Evolutionary conservation across 1,284 basidiomycete species (phyloP).

Genomic region (Sanghuangporus baumii): DNA sequence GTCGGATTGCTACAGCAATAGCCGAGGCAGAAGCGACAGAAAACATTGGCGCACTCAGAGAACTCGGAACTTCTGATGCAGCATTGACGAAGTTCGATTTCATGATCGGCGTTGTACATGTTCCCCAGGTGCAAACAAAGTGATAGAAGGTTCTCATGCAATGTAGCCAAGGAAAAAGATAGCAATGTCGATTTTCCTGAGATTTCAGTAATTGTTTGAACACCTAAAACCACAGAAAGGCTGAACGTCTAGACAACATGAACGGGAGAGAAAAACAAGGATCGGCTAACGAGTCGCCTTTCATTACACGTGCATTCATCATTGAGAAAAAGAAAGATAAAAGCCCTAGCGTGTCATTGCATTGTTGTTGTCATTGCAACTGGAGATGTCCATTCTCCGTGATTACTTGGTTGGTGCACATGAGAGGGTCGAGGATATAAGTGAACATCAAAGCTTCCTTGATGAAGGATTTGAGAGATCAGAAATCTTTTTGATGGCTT

Average conservation of each 20-base stretch:
- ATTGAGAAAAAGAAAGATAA: neutral
- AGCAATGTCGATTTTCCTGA: neutral
- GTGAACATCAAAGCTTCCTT: neutral
- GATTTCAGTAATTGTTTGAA: neutral
- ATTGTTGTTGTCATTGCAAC: neutral
- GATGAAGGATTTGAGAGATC: neutral
- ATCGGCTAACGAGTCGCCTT: neutral
- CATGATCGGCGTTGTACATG: neutral
- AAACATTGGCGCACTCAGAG: neutral
- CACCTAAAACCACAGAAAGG: too few relatives aligned
- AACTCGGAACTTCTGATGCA: neutral
- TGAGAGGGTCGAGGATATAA: neutral
- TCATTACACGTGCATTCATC: neutral
- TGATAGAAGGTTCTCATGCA: too few relatives aligned
- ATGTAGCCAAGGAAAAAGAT: neutral
- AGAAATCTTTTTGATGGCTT: neutral
- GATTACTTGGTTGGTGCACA: neutral
- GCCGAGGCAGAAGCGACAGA: neutral
- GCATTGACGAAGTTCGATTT: neutral
- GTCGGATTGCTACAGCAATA: neutral
- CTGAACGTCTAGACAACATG: neutral
- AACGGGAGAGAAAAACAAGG: neutral
- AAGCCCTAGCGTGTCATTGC: neutral
- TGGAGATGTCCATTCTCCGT: neutral
- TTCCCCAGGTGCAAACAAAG: neutral